Percentiles rank a stretch among this genome's conserved stretches.
Conservation (phyloP, 1,284 basidiomycete genomes). For the Heliocybe sulcata region DNA sequence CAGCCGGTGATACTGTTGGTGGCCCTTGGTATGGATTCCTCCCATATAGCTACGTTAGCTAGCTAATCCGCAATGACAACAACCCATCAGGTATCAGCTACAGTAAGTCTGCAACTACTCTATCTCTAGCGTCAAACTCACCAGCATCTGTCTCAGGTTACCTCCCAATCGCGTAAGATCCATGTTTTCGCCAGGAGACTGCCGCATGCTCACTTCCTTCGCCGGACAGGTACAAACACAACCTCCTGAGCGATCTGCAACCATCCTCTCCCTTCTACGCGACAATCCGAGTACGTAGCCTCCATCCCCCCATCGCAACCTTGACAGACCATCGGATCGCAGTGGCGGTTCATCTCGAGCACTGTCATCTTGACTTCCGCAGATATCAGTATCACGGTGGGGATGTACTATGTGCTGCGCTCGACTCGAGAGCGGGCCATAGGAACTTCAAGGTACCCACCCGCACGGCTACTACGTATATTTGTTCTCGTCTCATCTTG, state of each 20-base stretch:
- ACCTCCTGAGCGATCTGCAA: neutral
- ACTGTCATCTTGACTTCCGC: neutral
- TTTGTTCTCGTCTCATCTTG: neutral
- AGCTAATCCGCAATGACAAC: neutral
- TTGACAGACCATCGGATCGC: neutral
- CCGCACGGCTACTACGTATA: neutral
- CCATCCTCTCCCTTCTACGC: neutral
- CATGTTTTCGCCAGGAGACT: neutral
- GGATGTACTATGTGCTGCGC: neutral
- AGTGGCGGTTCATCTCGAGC: neutral
- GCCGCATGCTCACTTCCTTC: neutral
- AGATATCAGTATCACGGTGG: neutral
- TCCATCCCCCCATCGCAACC: neutral
- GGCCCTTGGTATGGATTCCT: neutral
- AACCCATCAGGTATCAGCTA: neutral
- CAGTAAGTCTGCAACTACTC: neutral
- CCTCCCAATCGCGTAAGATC: neutral
- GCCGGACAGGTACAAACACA: neutral
- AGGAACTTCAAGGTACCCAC: neutral
- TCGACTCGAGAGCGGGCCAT: neutral
- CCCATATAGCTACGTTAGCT: neutral
- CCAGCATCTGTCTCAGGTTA: neutral
- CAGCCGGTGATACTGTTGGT: neutral
- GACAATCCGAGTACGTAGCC: neutral
- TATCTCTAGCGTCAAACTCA: neutral